Evolutionary conservation across 2,329 filamentous ascomycete species (phyloP).

Genomic region (Westerdykella aurantiaca): DNA sequence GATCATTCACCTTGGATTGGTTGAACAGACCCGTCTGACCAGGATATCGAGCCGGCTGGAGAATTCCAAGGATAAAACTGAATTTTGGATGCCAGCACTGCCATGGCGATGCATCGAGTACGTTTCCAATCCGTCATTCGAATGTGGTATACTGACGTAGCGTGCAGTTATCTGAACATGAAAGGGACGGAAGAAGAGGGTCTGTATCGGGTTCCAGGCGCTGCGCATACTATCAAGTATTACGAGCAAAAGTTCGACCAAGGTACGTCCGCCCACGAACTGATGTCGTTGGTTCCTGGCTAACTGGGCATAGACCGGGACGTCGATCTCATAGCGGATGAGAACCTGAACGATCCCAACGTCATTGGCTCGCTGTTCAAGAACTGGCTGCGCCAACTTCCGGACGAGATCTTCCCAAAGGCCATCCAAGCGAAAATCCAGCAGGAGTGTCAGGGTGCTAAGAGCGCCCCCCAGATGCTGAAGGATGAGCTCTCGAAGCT

Average conservation of each 20-base stretch:
- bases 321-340: constrained; percentile 81
- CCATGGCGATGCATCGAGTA: constrained; percentile 91
- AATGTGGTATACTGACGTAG: background rate
- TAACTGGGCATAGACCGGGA: constrained; percentile 59
- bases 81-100: constrained; percentile 97
- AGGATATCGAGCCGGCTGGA: constrained; percentile 86
- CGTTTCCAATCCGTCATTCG: constrained; percentile 21
- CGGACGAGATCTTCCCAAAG: constrained; percentile 89
- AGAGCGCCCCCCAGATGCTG: constrained; percentile 75
- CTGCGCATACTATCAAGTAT: constrained; percentile 82
- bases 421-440: constrained; percentile 73
- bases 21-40: constrained; percentile 85
- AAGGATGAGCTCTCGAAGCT: constrained; percentile 88
- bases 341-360: constrained; percentile 90
- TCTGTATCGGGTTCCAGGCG: constrained; percentile 86
- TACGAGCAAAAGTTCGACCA: constrained; percentile 91
- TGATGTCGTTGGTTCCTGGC: background rate
- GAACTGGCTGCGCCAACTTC: constrained; percentile 90
- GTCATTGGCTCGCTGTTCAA: constrained; percentile 96
- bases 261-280: constrained; percentile 46
- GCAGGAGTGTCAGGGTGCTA: constrained; percentile 70
- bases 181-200: constrained; percentile 92
- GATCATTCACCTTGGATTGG: constrained; percentile 77
- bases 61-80: constrained; percentile 86
- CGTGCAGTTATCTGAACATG: constrained; percentile 72